Evolutionary conservation across 768 basidiomycete species (phyloP).

Genomic region (Tulasnella sp.): DNA sequence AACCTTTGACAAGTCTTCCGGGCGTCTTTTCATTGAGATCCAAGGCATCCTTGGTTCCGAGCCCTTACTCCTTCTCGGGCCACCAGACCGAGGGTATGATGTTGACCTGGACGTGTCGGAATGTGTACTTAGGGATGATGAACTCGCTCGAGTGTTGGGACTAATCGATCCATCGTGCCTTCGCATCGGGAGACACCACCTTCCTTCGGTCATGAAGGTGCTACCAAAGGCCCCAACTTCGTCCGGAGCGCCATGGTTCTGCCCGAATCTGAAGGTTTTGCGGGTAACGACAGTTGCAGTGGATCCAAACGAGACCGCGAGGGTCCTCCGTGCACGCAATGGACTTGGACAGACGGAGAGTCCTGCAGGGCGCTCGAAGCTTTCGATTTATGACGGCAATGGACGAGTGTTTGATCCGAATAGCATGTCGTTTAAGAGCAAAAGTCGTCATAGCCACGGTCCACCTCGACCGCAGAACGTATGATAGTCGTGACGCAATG

Average conservation of each 20-base stretch:
- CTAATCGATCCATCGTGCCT: neutral
- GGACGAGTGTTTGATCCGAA: neutral
- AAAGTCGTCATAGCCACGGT: neutral
- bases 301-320: neutral
- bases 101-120: neutral
- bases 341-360: neutral
- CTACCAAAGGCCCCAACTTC: neutral
- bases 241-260: neutral
- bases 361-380: neutral
- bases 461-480: neutral
- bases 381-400: neutral
- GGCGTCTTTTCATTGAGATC: neutral
- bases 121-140: neutral
- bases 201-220: neutral
- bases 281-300: neutral
- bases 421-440: neutral
- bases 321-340: neutral
- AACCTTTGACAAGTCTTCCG: neutral
- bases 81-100: neutral
- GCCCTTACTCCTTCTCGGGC: neutral
- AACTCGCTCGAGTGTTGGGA: neutral
- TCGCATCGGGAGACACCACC: neutral
- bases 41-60: neutral
- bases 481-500: neutral
- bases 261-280: neutral